These are phyloP conservation scores for Ascochyta pisi DNA, from an alignment of 2,329 filamentous ascomycete genomes.

Conservation along the genomic window DNA sequence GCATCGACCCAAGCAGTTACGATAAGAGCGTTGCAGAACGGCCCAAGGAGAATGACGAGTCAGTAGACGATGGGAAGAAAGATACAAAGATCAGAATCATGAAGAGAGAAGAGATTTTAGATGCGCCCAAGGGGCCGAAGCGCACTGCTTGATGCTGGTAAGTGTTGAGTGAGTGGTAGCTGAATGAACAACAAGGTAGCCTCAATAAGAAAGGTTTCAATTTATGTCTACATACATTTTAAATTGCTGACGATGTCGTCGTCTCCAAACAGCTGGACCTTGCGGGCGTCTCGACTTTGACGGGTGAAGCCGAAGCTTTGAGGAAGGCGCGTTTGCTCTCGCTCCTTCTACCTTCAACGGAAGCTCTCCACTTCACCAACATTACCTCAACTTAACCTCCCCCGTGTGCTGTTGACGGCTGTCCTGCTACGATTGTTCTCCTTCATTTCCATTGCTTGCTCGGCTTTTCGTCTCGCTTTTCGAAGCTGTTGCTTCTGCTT, in stretches of 20 bases:
- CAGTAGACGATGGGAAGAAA: conserved; percentile 35
- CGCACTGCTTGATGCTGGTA: conserved; percentile 29
- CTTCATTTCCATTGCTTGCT: no score
- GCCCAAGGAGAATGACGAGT: conserved; percentile 44
- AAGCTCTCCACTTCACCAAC: not conserved
- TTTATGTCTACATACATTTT: conserved; percentile 12
- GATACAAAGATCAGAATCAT: conserved; percentile 48
- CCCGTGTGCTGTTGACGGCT: no score
- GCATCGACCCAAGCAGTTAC: conserved; percentile 68
- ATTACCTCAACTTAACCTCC: not conserved
- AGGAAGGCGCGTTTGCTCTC: conserved; percentile 21
- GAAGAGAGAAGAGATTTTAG: conserved; percentile 47
- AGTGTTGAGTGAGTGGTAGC: not conserved
- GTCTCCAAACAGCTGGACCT: not conserved
- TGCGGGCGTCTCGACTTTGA: not conserved
- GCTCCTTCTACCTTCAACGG: conserved; percentile 13
- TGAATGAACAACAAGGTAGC: conserved; percentile 10
- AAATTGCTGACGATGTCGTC: not conserved
- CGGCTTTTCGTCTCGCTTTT: no score
- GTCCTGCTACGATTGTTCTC: no score
- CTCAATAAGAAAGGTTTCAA: conserved; percentile 18
- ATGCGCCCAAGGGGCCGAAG: conserved; percentile 48
- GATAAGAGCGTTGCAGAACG: conserved; percentile 54
- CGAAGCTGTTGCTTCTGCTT: no score
- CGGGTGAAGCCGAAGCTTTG: not conserved